Conservation (phyloP, 257 asterid species). For the Solanum bukasovii region DNA sequence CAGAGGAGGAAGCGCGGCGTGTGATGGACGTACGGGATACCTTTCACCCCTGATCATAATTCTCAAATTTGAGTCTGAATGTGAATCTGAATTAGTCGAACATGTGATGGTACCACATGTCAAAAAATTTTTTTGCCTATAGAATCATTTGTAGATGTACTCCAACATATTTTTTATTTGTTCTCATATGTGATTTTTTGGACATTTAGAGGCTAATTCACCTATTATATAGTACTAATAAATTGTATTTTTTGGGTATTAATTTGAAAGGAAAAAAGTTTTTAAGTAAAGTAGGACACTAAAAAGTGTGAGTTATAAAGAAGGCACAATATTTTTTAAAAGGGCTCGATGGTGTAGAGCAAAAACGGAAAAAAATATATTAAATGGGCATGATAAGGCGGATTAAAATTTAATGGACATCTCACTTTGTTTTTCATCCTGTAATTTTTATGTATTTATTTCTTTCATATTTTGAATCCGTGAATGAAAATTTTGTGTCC, state of each 20-base stretch:
- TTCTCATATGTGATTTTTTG: neutral
- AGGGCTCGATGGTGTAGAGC: neutral
- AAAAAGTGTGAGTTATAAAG: neutral
- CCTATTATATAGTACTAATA: neutral
- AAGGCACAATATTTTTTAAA: neutral
- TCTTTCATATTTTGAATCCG: fast-evolving
- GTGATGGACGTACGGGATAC: conserved; percentile 5
- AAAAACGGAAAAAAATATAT: neutral
- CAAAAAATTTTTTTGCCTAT: neutral
- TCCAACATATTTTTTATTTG: neutral
- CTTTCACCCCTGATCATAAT: neutral
- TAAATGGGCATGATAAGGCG: neutral
- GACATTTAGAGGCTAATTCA: neutral
- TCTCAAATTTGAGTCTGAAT: neutral
- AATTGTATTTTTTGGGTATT: neutral
- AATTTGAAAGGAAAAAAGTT: neutral
- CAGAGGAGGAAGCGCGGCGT: conserved; percentile 73
- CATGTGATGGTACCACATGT: neutral
- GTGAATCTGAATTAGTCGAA: neutral
- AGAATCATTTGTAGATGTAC: neutral
- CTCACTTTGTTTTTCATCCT: fast-evolving
- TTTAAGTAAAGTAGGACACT: neutral
- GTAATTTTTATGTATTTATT: too few species aligned
- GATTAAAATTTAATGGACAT: neutral
- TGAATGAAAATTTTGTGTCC: neutral